Evolutionary conservation across 2,329 filamentous ascomycete species (phyloP).

Genomic region (Aureobasidium melanogenum): DNA sequence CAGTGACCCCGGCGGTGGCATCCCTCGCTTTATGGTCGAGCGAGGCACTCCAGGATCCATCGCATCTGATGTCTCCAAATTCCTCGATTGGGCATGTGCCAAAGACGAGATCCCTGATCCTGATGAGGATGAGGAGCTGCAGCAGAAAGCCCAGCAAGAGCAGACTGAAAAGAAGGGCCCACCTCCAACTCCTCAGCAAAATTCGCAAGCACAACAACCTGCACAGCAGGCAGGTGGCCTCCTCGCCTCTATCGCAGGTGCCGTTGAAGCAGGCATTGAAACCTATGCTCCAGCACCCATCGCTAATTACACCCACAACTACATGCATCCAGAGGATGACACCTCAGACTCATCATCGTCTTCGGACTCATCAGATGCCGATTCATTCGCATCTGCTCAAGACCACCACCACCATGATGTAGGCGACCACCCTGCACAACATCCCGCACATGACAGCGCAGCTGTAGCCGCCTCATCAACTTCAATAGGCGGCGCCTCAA

Average conservation of each 20-base stretch:
- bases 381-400: constrained; percentile 20
- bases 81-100: constrained; percentile 65
- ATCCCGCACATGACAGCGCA: neutral
- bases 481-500: constrained; percentile 13
- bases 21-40: constrained; percentile 86
- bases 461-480: neutral
- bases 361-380: constrained; percentile 3
- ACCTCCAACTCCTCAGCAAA: constrained; percentile 8
- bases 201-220: neutral
- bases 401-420: constrained; percentile 14
- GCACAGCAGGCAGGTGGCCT: constrained; percentile 20
- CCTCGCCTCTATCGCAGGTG: constrained; percentile 22
- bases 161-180: constrained; percentile 12
- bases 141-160: constrained; percentile 14
- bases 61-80: constrained; percentile 68
- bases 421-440: neutral
- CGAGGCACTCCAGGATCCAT: constrained; percentile 77
- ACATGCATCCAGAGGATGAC: constrained; percentile 15
- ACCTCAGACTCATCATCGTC: constrained; percentile 10
- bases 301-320: constrained; percentile 20
- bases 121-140: constrained; percentile 25
- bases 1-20: constrained; percentile 79
- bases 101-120: constrained; percentile 34
- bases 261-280: constrained; percentile 24
- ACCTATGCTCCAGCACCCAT: constrained; percentile 27